Evolutionary conservation across 495 filamentous ascomycete species (phyloP).

Genomic region (Neurospora tetrasperma): DNA sequence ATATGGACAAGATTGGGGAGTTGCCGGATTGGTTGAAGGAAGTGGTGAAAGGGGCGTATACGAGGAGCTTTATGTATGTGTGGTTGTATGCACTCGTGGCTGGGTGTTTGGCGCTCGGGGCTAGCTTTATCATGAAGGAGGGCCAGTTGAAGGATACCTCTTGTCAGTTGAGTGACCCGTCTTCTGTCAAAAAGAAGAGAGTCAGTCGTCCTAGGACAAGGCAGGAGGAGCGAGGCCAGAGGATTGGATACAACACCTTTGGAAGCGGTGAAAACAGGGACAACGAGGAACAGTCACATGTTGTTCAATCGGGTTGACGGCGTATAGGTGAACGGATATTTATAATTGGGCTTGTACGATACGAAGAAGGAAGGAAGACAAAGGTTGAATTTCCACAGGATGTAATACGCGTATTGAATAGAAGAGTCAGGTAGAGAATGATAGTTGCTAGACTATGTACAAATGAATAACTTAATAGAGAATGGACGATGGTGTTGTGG

Average conservation of each 20-base stretch:
- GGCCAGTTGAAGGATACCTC: neutral
- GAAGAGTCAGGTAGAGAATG: neutral
- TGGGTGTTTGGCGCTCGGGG: conserved; percentile 4
- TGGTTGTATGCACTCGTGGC: conserved; percentile 5
- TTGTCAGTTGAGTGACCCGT: neutral
- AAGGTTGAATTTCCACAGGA: neutral
- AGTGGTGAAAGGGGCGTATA: conserved; percentile 4
- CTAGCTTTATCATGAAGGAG: conserved; percentile 9
- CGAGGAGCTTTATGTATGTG: conserved; percentile 7
- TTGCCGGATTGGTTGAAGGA: conserved; percentile 4
- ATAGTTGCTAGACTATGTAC: neutral
- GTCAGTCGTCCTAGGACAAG: neutral
- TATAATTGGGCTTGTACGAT: neutral
- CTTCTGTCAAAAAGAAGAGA: neutral
- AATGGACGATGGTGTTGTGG: neutral
- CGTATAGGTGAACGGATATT: neutral
- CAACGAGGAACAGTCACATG: neutral
- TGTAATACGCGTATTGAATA: neutral
- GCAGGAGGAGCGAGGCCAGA: neutral
- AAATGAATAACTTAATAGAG: neutral
- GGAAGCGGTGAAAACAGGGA: neutral
- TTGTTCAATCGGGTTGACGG: neutral
- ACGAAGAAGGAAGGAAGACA: neutral
- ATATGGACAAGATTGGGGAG: conserved; percentile 7
- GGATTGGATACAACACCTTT: neutral